Evolutionary conservation across 345 rosid species (phyloP), one percentile per base, ranked within the genome.

Genomic region (Eucalyptus guilfoylei): DNA sequence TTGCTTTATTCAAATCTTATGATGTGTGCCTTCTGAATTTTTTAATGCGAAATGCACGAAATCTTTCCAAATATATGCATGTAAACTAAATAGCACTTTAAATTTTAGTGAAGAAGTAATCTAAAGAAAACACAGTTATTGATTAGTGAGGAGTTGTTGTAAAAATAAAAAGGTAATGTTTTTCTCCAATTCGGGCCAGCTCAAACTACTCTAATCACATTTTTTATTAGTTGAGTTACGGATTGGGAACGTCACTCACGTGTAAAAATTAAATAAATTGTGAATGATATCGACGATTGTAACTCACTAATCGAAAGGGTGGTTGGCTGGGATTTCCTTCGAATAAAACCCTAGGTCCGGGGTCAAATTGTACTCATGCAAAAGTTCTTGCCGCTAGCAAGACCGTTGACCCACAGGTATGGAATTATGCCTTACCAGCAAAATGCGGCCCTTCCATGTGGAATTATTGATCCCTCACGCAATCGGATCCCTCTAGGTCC

Each of bases 151-250:
- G 6, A 69, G 13, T 69, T 16, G 13, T 17, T 17, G 24, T 5
- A 34, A 21, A 17, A 34, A 69, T 17, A 9, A 69, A 34, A 37
- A 10, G 8, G 12, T 34, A 16, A 8, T 69, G 11, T 9, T 32
- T 69, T 34, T n/a, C 40, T 9, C 24, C 6, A 0, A 8, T 9
- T 9, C 12, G 6, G 13, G 7, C 34, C 0, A 1, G 23, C 1
- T 15, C 7, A 34, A 69, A 2, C 12, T 34, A 9, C 11, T 37
- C 4, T 3, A 34, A 34, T 34, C 7, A 8, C 44, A 17, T 9
- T 17, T 69, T 34, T 69, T 10, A 17, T 34, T 34, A 6, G 23
- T 4, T 32, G 13, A 8, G 7, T 17, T 69, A 17, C 7, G 6
- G 11, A 5, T 69, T 3, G 3, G 9, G 7, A 1, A 9, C 24